These are phyloP conservation scores for Lyophyllum decastes DNA, from an alignment of 768 basidiomycete genomes.

Conservation along the genomic window DNA sequence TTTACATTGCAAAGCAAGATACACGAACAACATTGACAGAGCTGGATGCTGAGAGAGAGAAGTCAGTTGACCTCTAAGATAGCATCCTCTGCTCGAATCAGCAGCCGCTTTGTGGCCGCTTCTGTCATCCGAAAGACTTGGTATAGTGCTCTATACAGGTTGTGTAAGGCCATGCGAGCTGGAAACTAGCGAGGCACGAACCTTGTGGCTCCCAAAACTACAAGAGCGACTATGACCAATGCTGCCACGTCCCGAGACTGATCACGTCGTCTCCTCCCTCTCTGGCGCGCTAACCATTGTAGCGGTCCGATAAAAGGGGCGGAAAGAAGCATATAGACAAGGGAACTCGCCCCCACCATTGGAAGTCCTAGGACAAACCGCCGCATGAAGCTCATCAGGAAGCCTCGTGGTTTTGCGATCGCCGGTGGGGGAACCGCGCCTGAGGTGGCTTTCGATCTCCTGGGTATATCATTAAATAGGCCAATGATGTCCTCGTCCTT, in stretches of 20 bases:
- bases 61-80: slow-evolving; percentile 72
- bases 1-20: not conserved
- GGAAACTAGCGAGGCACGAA: slow-evolving; percentile 25
- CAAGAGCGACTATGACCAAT: slow-evolving; percentile 59
- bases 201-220: slow-evolving; percentile 67
- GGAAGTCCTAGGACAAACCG: slow-evolving; percentile 81
- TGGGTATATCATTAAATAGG: slow-evolving; percentile 34
- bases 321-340: slow-evolving; percentile 71
- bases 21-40: not conserved
- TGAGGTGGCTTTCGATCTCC: slow-evolving; percentile 7
- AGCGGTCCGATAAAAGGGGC: slow-evolving; percentile 66
- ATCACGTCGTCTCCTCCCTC: slow-evolving; percentile 55
- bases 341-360: slow-evolving; percentile 72
- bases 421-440: slow-evolving; percentile 16
- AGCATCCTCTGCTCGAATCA: slow-evolving; percentile 76
- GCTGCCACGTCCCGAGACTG: slow-evolving; percentile 65
- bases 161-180: slow-evolving; percentile 4
- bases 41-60: not conserved
- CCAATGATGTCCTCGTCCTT: slow-evolving; percentile 53
- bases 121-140: slow-evolving; percentile 72
- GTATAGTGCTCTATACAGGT: slow-evolving; percentile 57
- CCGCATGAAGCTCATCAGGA: slow-evolving; percentile 58
- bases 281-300: slow-evolving; percentile 69
- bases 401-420: slow-evolving; percentile 27
- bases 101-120: slow-evolving; percentile 53